phyloP scores from a whole-genome alignment of 1,284 basidiomycete species.

The Wallemia mellicola region DNA sequence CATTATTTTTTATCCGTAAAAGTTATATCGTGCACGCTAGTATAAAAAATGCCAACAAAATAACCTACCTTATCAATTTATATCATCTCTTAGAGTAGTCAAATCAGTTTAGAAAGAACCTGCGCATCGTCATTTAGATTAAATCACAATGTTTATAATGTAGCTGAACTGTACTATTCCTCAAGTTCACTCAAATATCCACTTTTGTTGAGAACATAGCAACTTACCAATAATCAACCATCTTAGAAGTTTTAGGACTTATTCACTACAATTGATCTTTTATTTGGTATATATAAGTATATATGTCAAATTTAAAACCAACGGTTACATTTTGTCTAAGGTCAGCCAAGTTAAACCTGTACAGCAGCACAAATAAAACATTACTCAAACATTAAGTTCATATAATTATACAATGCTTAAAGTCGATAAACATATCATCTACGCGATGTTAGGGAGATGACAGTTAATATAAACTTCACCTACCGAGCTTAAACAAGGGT shows the following conservation, averaged over 20 bases:
- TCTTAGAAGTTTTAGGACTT: neutral
- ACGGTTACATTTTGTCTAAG: too few species aligned
- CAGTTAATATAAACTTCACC: too few species aligned
- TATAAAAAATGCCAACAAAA: too few species aligned
- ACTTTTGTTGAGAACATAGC: neutral
- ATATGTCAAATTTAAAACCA: too few species aligned
- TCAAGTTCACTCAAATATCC: neutral
- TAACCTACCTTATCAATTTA: neutral
- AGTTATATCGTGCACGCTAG: slow-evolving; percentile 77
- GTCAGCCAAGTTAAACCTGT: too few species aligned
- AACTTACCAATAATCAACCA: neutral
- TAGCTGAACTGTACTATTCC: slow-evolving; percentile 17
- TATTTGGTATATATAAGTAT: too few species aligned
- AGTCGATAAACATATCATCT: neutral
- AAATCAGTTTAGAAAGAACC: neutral
- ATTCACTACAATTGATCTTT: too few species aligned
- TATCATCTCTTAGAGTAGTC: neutral
- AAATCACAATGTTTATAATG: slow-evolving; percentile 67
- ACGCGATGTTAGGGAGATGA: too few species aligned
- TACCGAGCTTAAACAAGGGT: neutral
- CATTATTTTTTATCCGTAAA: too few species aligned
- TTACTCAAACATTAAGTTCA: too few species aligned
- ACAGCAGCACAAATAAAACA: too few species aligned
- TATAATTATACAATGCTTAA: neutral
- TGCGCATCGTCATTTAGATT: slow-evolving; percentile 59